These are phyloP conservation scores for Kazachstania taianensis DNA, from an alignment of 805 yeast species.

Conservation along the genomic window DNA sequence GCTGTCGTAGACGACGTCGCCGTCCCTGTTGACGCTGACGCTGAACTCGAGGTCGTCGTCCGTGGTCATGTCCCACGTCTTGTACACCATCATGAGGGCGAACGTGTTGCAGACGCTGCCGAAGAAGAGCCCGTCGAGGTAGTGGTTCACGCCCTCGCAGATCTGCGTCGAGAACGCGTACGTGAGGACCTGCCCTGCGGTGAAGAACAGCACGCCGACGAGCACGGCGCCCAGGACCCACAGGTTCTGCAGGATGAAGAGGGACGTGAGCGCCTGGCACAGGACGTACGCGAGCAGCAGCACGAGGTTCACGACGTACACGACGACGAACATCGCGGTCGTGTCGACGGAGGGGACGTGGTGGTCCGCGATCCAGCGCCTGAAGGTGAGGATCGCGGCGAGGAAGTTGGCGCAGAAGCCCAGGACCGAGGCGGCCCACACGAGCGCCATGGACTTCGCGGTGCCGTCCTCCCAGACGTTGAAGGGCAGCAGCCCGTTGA, in stretches of 20 bases:
- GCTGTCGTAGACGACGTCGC: slow-evolving; percentile 21
- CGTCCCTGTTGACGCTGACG: slow-evolving; percentile 44
- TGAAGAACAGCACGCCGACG: slow-evolving; percentile 63
- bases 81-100: slow-evolving; percentile 88
- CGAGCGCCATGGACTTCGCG: slow-evolving; percentile 43
- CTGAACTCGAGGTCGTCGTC: slow-evolving; percentile 90
- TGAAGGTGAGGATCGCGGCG: slow-evolving; percentile 62
- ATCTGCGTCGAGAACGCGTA: slow-evolving; percentile 59
- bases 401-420: slow-evolving; percentile 61
- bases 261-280: slow-evolving; percentile 59
- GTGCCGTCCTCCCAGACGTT: slow-evolving; percentile 96
- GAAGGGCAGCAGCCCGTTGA: slow-evolving; percentile 73
- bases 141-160: slow-evolving; percentile 69
- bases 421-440: slow-evolving; percentile 41
- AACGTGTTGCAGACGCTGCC: slow-evolving; percentile 73
- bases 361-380: slow-evolving; percentile 43
- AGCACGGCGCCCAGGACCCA: slow-evolving; percentile 89
- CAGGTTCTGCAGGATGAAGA: slow-evolving; percentile 56
- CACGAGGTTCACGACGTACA: slow-evolving; percentile 62
- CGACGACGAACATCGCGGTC: slow-evolving; percentile 56
- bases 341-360: slow-evolving; percentile 44
- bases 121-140: slow-evolving; percentile 82
- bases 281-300: slow-evolving; percentile 51
- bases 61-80: slow-evolving; percentile 94
- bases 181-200: slow-evolving; percentile 66